Percentiles rank a stretch among this genome's conserved stretches.
phyloP scores from a whole-genome alignment of 2,329 filamentous ascomycete species.

The Neonectria magnoliae region DNA sequence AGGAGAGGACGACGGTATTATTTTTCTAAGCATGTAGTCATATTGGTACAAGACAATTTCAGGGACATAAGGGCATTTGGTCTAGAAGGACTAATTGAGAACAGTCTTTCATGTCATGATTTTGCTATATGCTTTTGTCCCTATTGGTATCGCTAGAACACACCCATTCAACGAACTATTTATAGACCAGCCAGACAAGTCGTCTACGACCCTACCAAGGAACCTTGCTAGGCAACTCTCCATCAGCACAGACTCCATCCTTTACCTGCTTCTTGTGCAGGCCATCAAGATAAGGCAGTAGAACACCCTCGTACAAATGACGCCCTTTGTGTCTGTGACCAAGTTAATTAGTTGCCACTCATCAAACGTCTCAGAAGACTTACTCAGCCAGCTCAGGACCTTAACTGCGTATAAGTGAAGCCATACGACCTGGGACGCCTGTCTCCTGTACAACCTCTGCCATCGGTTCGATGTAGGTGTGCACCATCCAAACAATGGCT shows the following conservation, averaged over 20 bases:
- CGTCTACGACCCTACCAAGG: background rate
- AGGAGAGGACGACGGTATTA: background rate
- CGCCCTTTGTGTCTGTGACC: conserved; percentile 8
- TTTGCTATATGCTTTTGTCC: too few relatives aligned
- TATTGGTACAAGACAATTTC: too few relatives aligned
- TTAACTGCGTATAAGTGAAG: conserved; percentile 6
- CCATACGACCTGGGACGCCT: conserved; percentile 3
- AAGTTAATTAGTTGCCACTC: background rate
- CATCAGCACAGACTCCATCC: conserved; percentile 4
- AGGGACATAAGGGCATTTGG: too few relatives aligned
- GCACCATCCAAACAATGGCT: conserved; percentile 15
- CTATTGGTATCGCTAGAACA: too few relatives aligned
- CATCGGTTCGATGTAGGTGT: conserved; percentile 11
- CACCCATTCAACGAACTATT: too few relatives aligned
- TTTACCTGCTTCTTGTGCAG: conserved; percentile 4
- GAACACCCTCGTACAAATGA: conserved; percentile 1
- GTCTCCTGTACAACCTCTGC: background rate
- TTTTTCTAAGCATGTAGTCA: background rate
- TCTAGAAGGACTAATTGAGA: too few relatives aligned
- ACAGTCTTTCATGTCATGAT: too few relatives aligned
- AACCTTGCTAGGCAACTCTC: conserved; percentile 5
- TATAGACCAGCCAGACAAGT: too few relatives aligned
- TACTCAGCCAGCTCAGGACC: conserved; percentile 3
- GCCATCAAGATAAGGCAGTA: conserved; percentile 10
- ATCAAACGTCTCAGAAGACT: background rate